Evolutionary conservation across 1,139 yeast genomes (phyloP).

Genomic region (Saccharomyces hybrid): DNA sequence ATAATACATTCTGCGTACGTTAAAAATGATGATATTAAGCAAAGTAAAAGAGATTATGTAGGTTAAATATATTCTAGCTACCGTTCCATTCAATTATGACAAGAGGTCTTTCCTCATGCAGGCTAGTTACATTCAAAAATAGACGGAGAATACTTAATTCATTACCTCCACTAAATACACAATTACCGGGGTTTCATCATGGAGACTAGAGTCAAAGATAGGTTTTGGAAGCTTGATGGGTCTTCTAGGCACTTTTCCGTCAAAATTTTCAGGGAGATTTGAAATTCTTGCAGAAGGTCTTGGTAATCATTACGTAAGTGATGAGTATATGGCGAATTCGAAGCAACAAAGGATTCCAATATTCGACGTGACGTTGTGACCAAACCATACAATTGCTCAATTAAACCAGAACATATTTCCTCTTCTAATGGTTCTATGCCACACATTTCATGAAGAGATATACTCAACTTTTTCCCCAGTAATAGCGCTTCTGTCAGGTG

Average conservation of each 20-base stretch:
- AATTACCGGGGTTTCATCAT: background rate
- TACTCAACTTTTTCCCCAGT: slow-evolving; percentile 20
- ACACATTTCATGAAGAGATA: slow-evolving; percentile 23
- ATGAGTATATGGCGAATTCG: slow-evolving; percentile 23
- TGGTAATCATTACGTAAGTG: slow-evolving; percentile 27
- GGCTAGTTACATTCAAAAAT: background rate
- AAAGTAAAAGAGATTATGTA: background rate
- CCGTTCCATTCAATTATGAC: background rate
- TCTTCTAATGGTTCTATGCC: slow-evolving; percentile 21
- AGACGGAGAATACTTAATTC: too few relatives aligned
- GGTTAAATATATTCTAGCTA: background rate
- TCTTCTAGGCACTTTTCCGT: slow-evolving; percentile 23
- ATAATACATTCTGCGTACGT: slow-evolving; percentile 5
- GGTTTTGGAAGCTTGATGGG: slow-evolving; percentile 10
- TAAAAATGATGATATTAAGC: slow-evolving; percentile 6
- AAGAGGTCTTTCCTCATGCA: background rate
- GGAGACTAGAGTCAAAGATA: slow-evolving; percentile 11
- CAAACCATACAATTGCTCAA: slow-evolving; percentile 14
- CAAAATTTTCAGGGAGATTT: slow-evolving; percentile 23
- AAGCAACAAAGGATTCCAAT: slow-evolving; percentile 14
- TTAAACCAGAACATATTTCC: slow-evolving; percentile 16
- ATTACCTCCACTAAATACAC: background rate
- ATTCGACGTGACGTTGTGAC: slow-evolving; percentile 13
- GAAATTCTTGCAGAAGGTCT: slow-evolving; percentile 25
- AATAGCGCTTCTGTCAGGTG: slow-evolving; percentile 14